Base-by-base conservation (phyloP, 2,329 filamentous ascomycete species). In the Aureobasidium sp. region DNA sequence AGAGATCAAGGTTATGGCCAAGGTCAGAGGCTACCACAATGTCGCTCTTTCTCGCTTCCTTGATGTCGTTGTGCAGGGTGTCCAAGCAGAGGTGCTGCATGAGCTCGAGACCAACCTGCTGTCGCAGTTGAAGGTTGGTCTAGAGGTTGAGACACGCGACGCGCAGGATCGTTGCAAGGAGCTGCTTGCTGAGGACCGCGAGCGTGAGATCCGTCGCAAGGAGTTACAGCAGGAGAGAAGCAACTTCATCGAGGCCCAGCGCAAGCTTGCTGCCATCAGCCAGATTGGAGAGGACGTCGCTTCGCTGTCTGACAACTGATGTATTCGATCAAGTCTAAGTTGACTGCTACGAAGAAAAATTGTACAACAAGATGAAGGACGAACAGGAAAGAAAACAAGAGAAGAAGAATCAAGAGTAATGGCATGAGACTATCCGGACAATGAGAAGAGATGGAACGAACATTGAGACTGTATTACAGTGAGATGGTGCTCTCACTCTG, bases 21-120 rank as follows among this genome's bases (percentile, higher is more conserved):
- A 84, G 4, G 79, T 89, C 48, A 77, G 86, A 0, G 86, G 82
- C 0, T 91, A 91, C 70, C 91, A 91, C 68, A 78, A 83, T 50
- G 81, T 87, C 5, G 87, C 88, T 0, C 81, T 84, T 0, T 74
- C 79, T 37, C 81, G 87, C 1, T 88, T 90, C 66, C 78, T 84
- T 0, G 87, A 91, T 32, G 69, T 69, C 0, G 67, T 81, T 5
- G 73, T 69, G 30, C 73, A 74, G 66, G 67, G 74, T 1, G 67
- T 78, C 1, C 68, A 74, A n/a, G 69, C 63, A 0, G 72, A 76
- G 45, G 66, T 77, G 37, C 73, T 72, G 3, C 49, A 52, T 64
- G 68, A 68, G 36, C 63, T 59, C 30, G 37, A 39, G 10, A 27
- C 36, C 13, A 42, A 61, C 3, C 41, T 65, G 11, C 13, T 62